Conservation (phyloP, 441 rosid species). For the Adansonia rubrostipa region DNA sequence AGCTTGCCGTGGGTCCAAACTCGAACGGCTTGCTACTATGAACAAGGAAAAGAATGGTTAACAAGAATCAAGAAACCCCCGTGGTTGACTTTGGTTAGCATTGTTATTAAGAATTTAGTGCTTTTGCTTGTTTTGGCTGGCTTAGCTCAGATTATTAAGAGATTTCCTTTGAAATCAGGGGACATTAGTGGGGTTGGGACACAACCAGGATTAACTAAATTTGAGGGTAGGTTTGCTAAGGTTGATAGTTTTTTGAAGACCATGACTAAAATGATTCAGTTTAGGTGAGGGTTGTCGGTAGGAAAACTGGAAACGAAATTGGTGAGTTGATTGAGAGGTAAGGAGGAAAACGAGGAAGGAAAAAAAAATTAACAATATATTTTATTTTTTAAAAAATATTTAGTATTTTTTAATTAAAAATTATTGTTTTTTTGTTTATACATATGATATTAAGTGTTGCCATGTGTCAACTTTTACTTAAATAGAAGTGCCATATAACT, state of each 20-base stretch:
- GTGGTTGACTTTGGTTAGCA: slow-evolving; percentile 65
- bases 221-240: slow-evolving; percentile 70
- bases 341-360: slow-evolving; percentile 43
- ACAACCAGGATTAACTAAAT: slow-evolving; percentile 54
- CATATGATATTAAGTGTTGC: no score
- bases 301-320: slow-evolving; percentile 62
- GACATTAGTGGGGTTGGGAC: slow-evolving; percentile 35
- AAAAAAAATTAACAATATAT: no score
- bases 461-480: no score
- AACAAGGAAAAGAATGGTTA: slow-evolving; percentile 42
- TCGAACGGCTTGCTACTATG: slow-evolving; percentile 63
- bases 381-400: no score
- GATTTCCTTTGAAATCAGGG: slow-evolving; percentile 40
- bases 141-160: slow-evolving; percentile 64
- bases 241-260: slow-evolving; percentile 70
- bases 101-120: slow-evolving; percentile 67
- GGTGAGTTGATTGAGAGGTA: slow-evolving; percentile 38
- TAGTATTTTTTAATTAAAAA: no score
- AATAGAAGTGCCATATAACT: no score
- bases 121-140: slow-evolving; percentile 63
- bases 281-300: slow-evolving; percentile 78
- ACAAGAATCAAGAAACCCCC: slow-evolving; percentile 58
- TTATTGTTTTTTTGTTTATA: no score
- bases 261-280: slow-evolving; percentile 72
- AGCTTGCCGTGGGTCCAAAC: slow-evolving; percentile 38